These are phyloP conservation scores for Pistacia integerrima DNA, from an alignment of 345 rosid genomes.

Conservation along the genomic window DNA sequence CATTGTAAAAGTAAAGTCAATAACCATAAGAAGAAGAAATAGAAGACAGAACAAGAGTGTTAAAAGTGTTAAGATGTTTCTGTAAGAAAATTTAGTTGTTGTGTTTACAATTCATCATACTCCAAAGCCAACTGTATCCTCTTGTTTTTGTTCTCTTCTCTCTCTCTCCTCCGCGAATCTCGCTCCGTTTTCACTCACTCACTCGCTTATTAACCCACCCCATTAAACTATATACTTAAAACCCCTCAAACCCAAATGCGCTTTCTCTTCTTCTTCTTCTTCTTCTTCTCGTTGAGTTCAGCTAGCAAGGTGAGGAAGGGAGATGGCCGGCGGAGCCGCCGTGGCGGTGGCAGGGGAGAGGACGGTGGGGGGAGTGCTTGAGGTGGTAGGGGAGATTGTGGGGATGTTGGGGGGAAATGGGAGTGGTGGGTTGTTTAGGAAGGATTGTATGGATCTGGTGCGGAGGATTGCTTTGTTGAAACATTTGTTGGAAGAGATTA, in stretches of 20 bases:
- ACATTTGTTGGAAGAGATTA: slow-evolving; percentile 81
- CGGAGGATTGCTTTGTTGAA: slow-evolving; percentile 68
- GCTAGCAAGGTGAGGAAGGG: too few species aligned
- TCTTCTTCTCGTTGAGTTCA: background rate
- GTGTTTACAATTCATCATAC: slow-evolving; percentile 39
- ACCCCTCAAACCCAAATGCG: background rate
- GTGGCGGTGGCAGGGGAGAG: slow-evolving; percentile 26
- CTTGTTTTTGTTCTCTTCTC: slow-evolving; percentile 16
- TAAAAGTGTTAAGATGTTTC: background rate
- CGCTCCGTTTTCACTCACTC: slow-evolving; percentile 16
- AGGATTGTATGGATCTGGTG: slow-evolving; percentile 80
- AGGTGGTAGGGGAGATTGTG: slow-evolving; percentile 28
- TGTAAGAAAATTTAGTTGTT: slow-evolving; percentile 10
- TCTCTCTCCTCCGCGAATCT: slow-evolving; percentile 50
- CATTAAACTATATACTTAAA: too few species aligned
- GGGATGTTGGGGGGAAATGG: slow-evolving; percentile 19
- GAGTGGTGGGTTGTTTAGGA: slow-evolving; percentile 42
- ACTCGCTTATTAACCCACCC: background rate
- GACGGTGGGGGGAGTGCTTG: slow-evolving; percentile 22
- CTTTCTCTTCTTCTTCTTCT: background rate
- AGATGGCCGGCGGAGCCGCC: slow-evolving; percentile 27
- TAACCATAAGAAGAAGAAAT: too few species aligned
- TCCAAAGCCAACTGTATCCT: slow-evolving; percentile 55
- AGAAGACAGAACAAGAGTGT: background rate
- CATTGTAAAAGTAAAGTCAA: too few species aligned